These are phyloP conservation scores for Thymus mandschuricus DNA, from an alignment of 257 asterid genomes.

Conservation along the genomic window DNA sequence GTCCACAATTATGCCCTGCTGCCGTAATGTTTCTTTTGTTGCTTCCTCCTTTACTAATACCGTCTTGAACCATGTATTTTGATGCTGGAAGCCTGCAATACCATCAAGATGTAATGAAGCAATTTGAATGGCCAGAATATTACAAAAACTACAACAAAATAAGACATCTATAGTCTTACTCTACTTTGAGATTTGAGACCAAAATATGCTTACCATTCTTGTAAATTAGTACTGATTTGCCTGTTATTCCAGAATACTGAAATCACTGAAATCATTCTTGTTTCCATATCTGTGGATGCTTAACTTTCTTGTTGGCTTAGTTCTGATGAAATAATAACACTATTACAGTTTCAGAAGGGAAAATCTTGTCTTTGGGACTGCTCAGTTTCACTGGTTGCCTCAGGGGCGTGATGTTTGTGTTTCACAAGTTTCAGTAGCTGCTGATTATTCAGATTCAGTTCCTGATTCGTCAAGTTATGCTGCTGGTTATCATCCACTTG, in stretches of 20 bases:
- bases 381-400: constrained; percentile 48
- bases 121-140: constrained; percentile 8
- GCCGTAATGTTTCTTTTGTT: constrained; percentile 12
- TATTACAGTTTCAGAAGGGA: constrained; percentile 58
- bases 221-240: neutral
- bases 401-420: constrained; percentile 45
- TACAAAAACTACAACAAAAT: neutral
- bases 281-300: constrained; percentile 15
- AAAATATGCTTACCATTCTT: too few relatives aligned
- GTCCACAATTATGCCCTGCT: constrained; percentile 6
- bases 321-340: constrained; percentile 12
- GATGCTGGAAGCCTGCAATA: constrained; percentile 12
- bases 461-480: constrained; percentile 66
- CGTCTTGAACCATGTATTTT: constrained; percentile 4
- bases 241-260: constrained; percentile 1
- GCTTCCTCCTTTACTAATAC: constrained; percentile 21
- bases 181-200: constrained; percentile 1
- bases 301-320: constrained; percentile 23
- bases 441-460: constrained; percentile 83
- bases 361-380: constrained; percentile 53
- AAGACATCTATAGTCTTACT: neutral
- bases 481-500: constrained; percentile 81
- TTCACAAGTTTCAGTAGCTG: constrained; percentile 71
- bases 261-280: neutral
- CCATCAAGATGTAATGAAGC: constrained; percentile 18